Base-by-base conservation (phyloP, 176 grass and related monocot genomes). In the Paspalum vaginatum region DNA sequence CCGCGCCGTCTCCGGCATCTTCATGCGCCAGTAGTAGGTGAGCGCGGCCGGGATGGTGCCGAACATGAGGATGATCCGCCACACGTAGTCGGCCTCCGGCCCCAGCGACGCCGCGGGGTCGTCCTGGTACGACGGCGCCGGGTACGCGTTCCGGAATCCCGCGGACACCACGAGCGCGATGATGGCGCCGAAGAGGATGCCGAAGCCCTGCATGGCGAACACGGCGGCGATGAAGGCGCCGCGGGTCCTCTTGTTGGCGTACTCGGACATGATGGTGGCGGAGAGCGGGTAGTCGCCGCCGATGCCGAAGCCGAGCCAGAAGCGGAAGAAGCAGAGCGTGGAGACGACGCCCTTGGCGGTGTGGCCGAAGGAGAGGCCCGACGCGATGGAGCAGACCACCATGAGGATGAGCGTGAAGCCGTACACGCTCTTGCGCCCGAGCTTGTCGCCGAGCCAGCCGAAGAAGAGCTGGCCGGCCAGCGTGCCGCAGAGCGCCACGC, bases 11-110 rank as follows among this genome's bases (percentile, higher is more conserved):
- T 95, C 93, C 1, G 89, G 93, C 93, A 95, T 95, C 84, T 87
- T 83, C 87, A 87, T 87, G 9, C 93, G 82, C 89, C 89, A 92
- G 85, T 95, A 95, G 84, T 86, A 95, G 53, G 93, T 95, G 60
- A 92, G 49, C 37, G 61, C 65, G 5, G 93, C 87, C 7, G 93
- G 93, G 8, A 88, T 0, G 13, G 89, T 43, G 65, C 93, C 93
- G 27, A 92, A 74, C 87, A 92, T 92, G 69, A 95, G 74, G 74
- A 95, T 90, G 68, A 90, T 58, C 10, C 89, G 81, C 93, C 93
- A 92, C 9, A 87, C 74, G 61, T 54, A 90, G 74, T 95, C 93
- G 5, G 89, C 89, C 44, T 88, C 58, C 2, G 86, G 49, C 5
- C 66, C 73, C 1, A 76, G 75, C 4, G 93, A 95, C 22, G 37